Evolutionary conservation across 768 basidiomycete species (phyloP), one percentile per base, ranked within the genome.

Genomic region (Boletus rubroflammeus): DNA sequence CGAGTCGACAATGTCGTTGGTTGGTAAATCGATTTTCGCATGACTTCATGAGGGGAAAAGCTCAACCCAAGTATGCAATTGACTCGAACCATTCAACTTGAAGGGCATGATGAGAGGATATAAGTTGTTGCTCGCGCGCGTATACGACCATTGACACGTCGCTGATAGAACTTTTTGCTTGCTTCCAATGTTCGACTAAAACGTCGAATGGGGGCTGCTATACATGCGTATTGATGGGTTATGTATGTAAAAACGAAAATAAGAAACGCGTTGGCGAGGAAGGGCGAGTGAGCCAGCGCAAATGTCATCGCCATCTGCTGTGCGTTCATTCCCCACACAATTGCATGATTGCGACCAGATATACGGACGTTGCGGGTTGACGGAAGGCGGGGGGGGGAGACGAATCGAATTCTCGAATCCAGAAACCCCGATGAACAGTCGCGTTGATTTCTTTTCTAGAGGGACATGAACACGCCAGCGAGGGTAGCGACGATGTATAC

Each of bases 401-500:
- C 26, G 7, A 19, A 44, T 10, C 19, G 6, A 23, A n/a, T n/a
- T n/a, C 36, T n/a, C 11, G 19, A 17, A 21, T 28, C 6, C 32
- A 26, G 14, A 9, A 23, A 34, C 32, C 19, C 7, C 19, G 7
- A 23, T n/a, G 15, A 10, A 7, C 11, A 0, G 10, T 19, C 23
- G 13, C 13, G 11, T 19, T 34, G 6, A 7, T 0, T n/a, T 53
- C 15, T 29, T 14, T 38, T 35, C 56, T 19, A 67, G 11, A 67
- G 23, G 9, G 54, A 49, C 39, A 60, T 29, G 26, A 55, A 41
- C 17, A 51, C 54, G 11, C 57, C 61, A 14, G 44, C 38, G 25
- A 69, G n/a, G 15, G 48, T 42, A 34, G 56, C 55, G 14, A 41
- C 23, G 28, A 60, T 8, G 21, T 51, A 58, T 10, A 51, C 21